Percentiles rank a stretch among this genome's conserved stretches.
Evolutionary conservation across 345 rosid species (phyloP).

Genomic region (Brassica cretica): DNA sequence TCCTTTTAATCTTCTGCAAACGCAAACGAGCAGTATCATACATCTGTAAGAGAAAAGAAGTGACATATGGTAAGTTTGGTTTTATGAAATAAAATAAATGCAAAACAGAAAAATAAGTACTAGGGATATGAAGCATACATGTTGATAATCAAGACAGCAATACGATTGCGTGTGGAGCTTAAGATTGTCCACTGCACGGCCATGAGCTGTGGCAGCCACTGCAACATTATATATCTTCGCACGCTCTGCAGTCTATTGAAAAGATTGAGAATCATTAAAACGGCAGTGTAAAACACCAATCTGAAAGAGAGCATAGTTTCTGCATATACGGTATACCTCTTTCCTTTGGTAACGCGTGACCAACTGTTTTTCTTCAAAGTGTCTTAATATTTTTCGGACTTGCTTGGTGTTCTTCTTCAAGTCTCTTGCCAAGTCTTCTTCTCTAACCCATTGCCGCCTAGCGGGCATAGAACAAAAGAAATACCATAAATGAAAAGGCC

Average conservation of each 20-base stretch:
- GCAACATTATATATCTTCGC: slow-evolving; percentile 81
- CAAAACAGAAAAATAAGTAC: neutral
- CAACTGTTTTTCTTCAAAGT: slow-evolving; percentile 80
- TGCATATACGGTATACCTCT: slow-evolving; percentile 55
- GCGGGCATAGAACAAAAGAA: neutral
- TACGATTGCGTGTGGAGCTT: slow-evolving; percentile 87
- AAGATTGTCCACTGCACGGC: slow-evolving; percentile 79
- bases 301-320: neutral
- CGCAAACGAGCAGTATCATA: slow-evolving; percentile 77
- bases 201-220: slow-evolving; percentile 68
- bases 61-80: neutral
- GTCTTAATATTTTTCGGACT: slow-evolving; percentile 64
- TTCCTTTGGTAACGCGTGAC: slow-evolving; percentile 73
- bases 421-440: slow-evolving; percentile 93
- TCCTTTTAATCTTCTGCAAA: slow-evolving; percentile 73
- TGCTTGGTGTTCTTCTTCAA: slow-evolving; percentile 79
- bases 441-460: slow-evolving; percentile 93
- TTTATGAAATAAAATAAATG: neutral
- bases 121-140: slow-evolving; percentile 46
- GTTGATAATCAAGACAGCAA: slow-evolving; percentile 88
- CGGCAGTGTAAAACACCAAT: neutral
- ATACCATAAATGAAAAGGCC: neutral
- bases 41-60: slow-evolving; percentile 52
- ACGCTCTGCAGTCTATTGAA: slow-evolving; percentile 76
- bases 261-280: slow-evolving; percentile 20